Evolutionary conservation across 2,329 filamentous ascomycete genomes (phyloP).

Genomic region (Akanthomyces muscarius): DNA sequence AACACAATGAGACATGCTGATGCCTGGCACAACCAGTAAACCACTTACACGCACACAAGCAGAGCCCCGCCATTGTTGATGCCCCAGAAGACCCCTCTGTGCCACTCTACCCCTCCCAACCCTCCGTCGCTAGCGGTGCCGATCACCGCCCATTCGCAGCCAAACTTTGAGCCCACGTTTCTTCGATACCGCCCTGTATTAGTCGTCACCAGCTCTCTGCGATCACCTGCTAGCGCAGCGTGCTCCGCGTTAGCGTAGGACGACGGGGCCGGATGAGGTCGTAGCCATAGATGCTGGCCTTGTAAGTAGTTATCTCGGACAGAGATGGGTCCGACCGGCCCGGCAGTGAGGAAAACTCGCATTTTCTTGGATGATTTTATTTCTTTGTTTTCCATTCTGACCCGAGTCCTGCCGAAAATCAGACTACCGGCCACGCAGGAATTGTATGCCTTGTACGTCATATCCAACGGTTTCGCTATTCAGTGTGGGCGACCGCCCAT

Average conservation of each 20-base stretch:
- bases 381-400: background rate
- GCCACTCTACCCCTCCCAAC: background rate
- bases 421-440: background rate
- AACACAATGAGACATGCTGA: background rate
- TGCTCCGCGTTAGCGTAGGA: background rate
- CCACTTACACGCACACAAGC: background rate
- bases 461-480: background rate
- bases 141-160: background rate
- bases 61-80: conserved; percentile 2
- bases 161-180: conserved; percentile 12
- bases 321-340: background rate
- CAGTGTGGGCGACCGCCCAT: background rate
- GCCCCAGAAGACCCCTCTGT: background rate
- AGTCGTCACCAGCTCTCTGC: conserved; percentile 4
- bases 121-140: background rate
- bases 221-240: conserved; percentile 10
- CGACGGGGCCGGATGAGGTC: background rate
- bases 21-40: too few species aligned
- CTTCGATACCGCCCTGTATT: background rate
- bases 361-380: background rate
- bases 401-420: background rate
- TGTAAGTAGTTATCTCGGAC: background rate
- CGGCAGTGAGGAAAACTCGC: background rate
- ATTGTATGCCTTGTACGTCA: background rate
- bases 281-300: background rate